These are phyloP conservation scores for Solanum pimpinellifolium DNA, from an alignment of 257 asterid genomes.

Conservation along the genomic window DNA sequence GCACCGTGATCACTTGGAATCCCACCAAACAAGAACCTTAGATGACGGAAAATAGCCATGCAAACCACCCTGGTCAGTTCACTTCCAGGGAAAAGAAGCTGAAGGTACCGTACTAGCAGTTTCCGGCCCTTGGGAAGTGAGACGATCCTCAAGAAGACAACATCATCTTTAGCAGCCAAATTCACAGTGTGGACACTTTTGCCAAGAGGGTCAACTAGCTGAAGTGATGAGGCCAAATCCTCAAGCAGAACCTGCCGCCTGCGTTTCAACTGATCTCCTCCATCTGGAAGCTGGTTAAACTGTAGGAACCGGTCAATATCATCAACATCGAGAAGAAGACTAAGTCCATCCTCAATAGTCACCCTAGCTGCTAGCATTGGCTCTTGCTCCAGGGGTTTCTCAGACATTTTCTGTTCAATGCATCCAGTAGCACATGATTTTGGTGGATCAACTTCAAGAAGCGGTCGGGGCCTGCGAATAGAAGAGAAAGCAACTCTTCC, in stretches of 20 bases:
- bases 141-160: constrained; percentile 42
- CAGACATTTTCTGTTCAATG: constrained; percentile 36
- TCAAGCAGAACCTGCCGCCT: constrained; percentile 59
- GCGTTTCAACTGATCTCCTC: constrained; percentile 48
- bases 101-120: constrained; percentile 44
- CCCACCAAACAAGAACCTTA: constrained; percentile 61
- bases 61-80: constrained; percentile 60
- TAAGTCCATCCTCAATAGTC: constrained; percentile 76
- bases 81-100: constrained; percentile 39
- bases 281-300: constrained; percentile 57
- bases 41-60: constrained; percentile 73
- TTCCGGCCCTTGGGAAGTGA: constrained; percentile 71
- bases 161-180: constrained; percentile 42
- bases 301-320: constrained; percentile 80
- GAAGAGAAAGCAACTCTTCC: constrained; percentile 87
- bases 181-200: constrained; percentile 38
- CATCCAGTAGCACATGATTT: constrained; percentile 32
- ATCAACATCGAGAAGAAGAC: constrained; percentile 81
- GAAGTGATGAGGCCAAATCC: constrained; percentile 63
- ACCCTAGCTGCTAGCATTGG: constrained; percentile 98
- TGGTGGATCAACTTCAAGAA: constrained; percentile 78
- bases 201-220: constrained; percentile 64
- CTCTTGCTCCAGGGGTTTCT: constrained; percentile 93
- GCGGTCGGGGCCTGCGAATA: constrained; percentile 90
- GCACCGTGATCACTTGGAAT: constrained; percentile 28